Base-by-base conservation (phyloP, 192 early-diverging fungal genomes). In the Lobulomyces angularis region DNA sequence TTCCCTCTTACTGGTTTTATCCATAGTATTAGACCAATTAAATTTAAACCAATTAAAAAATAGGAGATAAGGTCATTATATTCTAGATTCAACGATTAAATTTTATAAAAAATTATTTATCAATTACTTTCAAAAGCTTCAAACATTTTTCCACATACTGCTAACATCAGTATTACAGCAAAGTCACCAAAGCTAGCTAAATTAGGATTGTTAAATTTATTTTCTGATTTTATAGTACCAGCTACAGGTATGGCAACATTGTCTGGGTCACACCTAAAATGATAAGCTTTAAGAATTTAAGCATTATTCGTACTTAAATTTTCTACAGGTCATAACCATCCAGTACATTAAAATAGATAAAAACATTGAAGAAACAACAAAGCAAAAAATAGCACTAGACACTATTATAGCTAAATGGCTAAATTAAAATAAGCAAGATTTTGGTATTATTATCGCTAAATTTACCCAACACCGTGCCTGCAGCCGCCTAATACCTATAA, bases 251-350 rank as follows among this genome's bases (percentile, higher is more conserved):
- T 81, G 11, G 81, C 81, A 48, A 83, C 81, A 46, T 83, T 83
- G 41, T 83, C 88, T 19, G 88, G 88, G 45, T 91, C 83, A 24
- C 89, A 71, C 1, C 65, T n/a, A n/a, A n/a, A n/a, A n/a, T n/a
- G n/a, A n/a, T n/a, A n/a, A n/a, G n/a, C n/a, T n/a, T n/a, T n/a
- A n/a, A n/a, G n/a, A n/a, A n/a, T n/a, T n/a, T n/a, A n/a, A n/a
- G n/a, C n/a, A n/a, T n/a, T n/a, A n/a, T n/a, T n/a, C n/a, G n/a
- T n/a, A n/a, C n/a, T n/a, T 58, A 25, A 70, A 61, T 9, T 43
- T 48, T 24, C 78, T 61, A 45, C 81, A 77, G 11, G 74, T 38
- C 20, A 71, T 59, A 29, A 91, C 76, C 0, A 82, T 69, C 2
- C 53, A 53, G 40, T 80, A 76, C 56, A 83, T 85, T 43, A 88